These are phyloP conservation scores for Aureobasidium sp. DNA, from an alignment of 2,329 filamentous ascomycete species.

Conservation along the genomic window DNA sequence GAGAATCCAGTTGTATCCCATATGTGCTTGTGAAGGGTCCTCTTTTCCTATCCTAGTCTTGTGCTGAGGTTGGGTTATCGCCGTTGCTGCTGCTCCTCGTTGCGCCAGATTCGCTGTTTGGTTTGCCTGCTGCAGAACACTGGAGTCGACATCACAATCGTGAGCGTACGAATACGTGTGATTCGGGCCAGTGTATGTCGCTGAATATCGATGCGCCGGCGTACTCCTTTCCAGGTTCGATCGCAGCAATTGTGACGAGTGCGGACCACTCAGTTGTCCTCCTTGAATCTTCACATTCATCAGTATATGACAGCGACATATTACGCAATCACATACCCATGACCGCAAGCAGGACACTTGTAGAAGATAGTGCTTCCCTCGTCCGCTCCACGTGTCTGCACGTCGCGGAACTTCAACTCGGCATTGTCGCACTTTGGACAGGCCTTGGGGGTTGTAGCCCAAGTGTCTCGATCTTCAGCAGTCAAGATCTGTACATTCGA, in stretches of 20 bases:
- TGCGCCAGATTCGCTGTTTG: not conserved
- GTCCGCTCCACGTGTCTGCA: slow-evolving; percentile 92
- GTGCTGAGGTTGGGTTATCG: not conserved
- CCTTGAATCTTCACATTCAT: slow-evolving; percentile 38
- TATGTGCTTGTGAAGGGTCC: too few relatives aligned
- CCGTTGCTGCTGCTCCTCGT: not conserved
- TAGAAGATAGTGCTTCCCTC: slow-evolving; percentile 96
- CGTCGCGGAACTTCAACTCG: slow-evolving; percentile 86
- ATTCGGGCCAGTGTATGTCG: not conserved
- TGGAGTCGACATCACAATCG: too few relatives aligned
- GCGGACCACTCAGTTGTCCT: slow-evolving; percentile 61
- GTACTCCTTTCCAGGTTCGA: not conserved
- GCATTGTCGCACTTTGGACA: slow-evolving; percentile 85
- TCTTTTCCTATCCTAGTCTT: too few relatives aligned
- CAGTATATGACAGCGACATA: not conserved
- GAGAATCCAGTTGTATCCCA: too few relatives aligned
- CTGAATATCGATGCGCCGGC: not conserved
- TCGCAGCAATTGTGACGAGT: not conserved
- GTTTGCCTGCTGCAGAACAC: too few relatives aligned
- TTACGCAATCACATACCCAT: slow-evolving; percentile 66
- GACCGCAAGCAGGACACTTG: slow-evolving; percentile 80
- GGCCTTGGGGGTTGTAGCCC: slow-evolving; percentile 71
- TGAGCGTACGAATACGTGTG: too few relatives aligned
- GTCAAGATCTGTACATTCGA: slow-evolving; percentile 89
- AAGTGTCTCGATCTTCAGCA: slow-evolving; percentile 76